Evolutionary conservation across 1,284 basidiomycete genomes (phyloP).

Genomic region (Microbotryomycetes sp.): DNA sequence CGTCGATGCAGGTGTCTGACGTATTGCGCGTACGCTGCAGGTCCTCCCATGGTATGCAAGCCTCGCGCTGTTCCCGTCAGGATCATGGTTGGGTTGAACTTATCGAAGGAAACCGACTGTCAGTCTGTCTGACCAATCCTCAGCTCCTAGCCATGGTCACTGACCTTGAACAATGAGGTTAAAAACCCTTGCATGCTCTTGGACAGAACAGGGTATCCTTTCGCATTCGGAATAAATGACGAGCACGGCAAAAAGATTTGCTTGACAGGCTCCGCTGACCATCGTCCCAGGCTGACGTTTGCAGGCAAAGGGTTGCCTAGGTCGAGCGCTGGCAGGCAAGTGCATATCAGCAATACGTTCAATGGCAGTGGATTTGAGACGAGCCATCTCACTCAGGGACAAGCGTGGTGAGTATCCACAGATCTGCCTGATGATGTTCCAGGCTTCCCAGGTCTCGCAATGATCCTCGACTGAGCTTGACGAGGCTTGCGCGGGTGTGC

Average conservation of each 20-base stretch:
- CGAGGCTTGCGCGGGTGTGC: slow-evolving; percentile 23
- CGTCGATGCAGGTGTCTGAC: slow-evolving; percentile 37
- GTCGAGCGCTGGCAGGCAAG: slow-evolving; percentile 64
- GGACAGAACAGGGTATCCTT: slow-evolving; percentile 93
- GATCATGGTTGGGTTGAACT: slow-evolving; percentile 61
- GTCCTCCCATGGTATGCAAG: slow-evolving; percentile 70
- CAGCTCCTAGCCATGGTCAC: slow-evolving; percentile 32
- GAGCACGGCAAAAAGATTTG: slow-evolving; percentile 82
- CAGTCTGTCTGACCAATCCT: background rate
- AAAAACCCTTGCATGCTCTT: slow-evolving; percentile 86
- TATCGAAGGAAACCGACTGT: background rate
- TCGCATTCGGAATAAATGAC: slow-evolving; percentile 89
- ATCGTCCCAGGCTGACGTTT: slow-evolving; percentile 62
- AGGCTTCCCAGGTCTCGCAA: slow-evolving; percentile 92
- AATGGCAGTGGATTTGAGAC: background rate
- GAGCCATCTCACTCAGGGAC: slow-evolving; percentile 63
- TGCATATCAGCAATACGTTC: slow-evolving; percentile 24
- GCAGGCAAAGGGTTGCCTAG: slow-evolving; percentile 77
- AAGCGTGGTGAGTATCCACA: slow-evolving; percentile 81
- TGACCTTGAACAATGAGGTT: slow-evolving; percentile 74
- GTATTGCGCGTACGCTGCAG: slow-evolving; percentile 84
- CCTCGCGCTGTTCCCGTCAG: slow-evolving; percentile 60
- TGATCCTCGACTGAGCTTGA: slow-evolving; percentile 53
- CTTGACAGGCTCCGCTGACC: slow-evolving; percentile 85
- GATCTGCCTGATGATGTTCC: slow-evolving; percentile 84